Evolutionary conservation across 208 protist genomes (phyloP).

Genomic region (Naegleria fowleri): DNA sequence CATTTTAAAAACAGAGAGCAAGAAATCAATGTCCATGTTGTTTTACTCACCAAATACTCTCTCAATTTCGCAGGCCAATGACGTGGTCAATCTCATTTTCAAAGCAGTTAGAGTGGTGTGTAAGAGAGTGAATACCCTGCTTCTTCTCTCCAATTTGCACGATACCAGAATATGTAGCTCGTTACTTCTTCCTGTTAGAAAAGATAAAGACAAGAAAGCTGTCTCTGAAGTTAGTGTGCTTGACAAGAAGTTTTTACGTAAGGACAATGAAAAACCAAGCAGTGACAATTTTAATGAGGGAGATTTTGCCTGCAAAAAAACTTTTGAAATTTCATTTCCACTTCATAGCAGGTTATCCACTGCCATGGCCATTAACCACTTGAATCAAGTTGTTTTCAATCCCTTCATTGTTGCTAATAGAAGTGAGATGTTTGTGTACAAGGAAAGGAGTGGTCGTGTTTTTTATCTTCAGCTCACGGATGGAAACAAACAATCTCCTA

Average conservation of each 20-base stretch:
- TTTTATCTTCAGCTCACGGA: constrained; percentile 41
- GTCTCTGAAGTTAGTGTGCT: neutral
- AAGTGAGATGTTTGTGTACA: constrained; percentile 40
- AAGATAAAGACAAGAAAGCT: neutral
- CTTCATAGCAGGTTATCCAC: neutral
- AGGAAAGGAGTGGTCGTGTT: constrained; percentile 35
- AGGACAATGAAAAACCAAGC: neutral
- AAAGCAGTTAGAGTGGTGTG: neutral
- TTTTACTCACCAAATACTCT: neutral
- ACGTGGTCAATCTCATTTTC: neutral
- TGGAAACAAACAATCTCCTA: neutral
- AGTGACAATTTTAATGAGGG: neutral
- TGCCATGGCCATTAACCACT: constrained; percentile 29
- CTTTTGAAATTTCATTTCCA: neutral
- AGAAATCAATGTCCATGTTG: neutral
- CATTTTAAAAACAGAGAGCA: neutral
- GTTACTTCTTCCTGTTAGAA: constrained; percentile 29
- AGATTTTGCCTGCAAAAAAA: neutral
- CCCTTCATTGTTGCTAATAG: constrained; percentile 37
- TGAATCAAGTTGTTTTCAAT: constrained; percentile 33
- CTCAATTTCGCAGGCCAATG: neutral
- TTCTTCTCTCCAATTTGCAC: constrained; percentile 38
- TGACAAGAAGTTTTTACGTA: neutral
- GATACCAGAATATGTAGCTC: constrained; percentile 32
- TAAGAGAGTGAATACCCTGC: constrained; percentile 39